phyloP scores from a whole-genome alignment of 2,329 filamentous ascomycete species.

The Penicillium hesseltinei region DNA sequence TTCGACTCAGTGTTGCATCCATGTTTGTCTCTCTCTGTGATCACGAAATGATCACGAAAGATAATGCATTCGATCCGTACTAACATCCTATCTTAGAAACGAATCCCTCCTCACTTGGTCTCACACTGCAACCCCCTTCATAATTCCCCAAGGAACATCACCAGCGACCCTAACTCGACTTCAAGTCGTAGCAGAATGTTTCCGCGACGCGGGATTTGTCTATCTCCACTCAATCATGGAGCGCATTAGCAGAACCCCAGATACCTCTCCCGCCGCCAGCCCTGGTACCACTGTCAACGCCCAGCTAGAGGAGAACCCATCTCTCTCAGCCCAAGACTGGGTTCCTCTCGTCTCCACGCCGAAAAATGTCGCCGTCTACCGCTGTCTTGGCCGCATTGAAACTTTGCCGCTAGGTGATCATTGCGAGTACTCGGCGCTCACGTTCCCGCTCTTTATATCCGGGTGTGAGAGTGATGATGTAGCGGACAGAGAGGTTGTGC shows the following conservation, averaged over 20 bases:
- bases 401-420: slow-evolving; percentile 31
- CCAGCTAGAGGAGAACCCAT: neutral
- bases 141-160: slow-evolving; percentile 33
- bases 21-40: slow-evolving; percentile 25
- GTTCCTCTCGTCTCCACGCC: slow-evolving; percentile 25
- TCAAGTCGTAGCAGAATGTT: slow-evolving; percentile 38
- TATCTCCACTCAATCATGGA: slow-evolving; percentile 39
- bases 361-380: slow-evolving; percentile 29
- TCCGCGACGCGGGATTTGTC: slow-evolving; percentile 38
- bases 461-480: slow-evolving; percentile 32
- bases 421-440: slow-evolving; percentile 39
- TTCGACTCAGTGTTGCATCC: slow-evolving; percentile 27
- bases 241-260: slow-evolving; percentile 20
- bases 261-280: neutral
- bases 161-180: slow-evolving; percentile 30
- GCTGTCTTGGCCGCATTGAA: slow-evolving; percentile 28
- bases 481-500: slow-evolving; percentile 26
- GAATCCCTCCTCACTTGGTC: slow-evolving; percentile 34
- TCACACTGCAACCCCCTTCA: slow-evolving; percentile 26
- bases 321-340: slow-evolving; percentile 4
- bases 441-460: slow-evolving; percentile 39
- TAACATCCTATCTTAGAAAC: slow-evolving; percentile 25
- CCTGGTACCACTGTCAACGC: neutral
- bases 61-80: neutral
- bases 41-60: no score